Evolutionary conservation across 2,329 filamentous ascomycete genomes (phyloP).

Genomic region (Ambrosiella beaveri): DNA sequence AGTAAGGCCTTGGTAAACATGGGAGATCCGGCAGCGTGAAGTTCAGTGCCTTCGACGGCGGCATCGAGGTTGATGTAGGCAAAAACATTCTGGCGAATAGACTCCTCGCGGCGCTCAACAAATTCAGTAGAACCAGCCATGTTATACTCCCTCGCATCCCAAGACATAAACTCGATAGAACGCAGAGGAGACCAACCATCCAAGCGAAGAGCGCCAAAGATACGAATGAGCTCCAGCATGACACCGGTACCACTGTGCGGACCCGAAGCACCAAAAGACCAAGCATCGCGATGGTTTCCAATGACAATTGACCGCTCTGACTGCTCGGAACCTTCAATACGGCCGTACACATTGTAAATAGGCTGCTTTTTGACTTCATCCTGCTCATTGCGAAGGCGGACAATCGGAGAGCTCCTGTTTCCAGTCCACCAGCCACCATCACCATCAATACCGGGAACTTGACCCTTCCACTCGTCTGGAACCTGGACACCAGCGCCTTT

Average conservation of each 20-base stretch:
- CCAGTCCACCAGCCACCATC: conserved; percentile 68
- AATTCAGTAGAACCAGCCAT: conserved; percentile 86
- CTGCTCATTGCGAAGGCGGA: conserved; percentile 72
- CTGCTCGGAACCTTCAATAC: conserved; percentile 71
- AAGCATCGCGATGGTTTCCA: conserved; percentile 85
- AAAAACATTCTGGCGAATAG: conserved; percentile 54
- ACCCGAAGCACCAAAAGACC: conserved; percentile 74
- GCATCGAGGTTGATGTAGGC: conserved; percentile 87
- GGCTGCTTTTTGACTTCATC: conserved; percentile 67
- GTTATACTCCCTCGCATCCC: conserved; percentile 91
- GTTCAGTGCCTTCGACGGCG: conserved; percentile 42
- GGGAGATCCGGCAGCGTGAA: conserved; percentile 66
- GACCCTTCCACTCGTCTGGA: conserved; percentile 56
- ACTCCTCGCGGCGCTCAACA: conserved; percentile 68
- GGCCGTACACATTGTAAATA: conserved; percentile 83
- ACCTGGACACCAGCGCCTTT: conserved; percentile 56
- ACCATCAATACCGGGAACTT: conserved; percentile 52
- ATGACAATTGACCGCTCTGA: conserved; percentile 69
- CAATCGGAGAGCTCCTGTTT: conserved; percentile 52
- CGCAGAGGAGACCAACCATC: conserved; percentile 79
- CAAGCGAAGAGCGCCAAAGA: conserved; percentile 61
- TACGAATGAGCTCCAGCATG: conserved; percentile 71
- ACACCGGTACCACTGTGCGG: conserved; percentile 80
- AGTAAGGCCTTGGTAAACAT: conserved; percentile 56
- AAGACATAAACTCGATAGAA: conserved; percentile 93